phyloP scores from a whole-genome alignment of 768 basidiomycete genomes.

The Pleurotus citrinopileatus region DNA sequence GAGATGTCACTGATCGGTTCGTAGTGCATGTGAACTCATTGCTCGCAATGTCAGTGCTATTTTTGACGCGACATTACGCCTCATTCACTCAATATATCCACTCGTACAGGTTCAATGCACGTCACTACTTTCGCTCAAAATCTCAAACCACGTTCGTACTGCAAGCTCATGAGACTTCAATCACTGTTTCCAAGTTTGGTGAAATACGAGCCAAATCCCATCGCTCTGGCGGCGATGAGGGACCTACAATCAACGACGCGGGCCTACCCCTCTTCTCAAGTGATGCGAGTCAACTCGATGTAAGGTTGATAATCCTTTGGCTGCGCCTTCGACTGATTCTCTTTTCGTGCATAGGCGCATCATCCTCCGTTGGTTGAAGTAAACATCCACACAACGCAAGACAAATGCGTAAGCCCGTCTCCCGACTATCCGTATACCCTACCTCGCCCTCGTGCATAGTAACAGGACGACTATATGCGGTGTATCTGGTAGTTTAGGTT shows the following conservation, averaged over 20 bases:
- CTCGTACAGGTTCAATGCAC: slow-evolving; percentile 2
- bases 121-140: neutral
- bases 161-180: slow-evolving; percentile 4
- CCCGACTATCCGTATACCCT: neutral
- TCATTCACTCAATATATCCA: neutral
- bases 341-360: neutral
- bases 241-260: neutral
- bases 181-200: neutral
- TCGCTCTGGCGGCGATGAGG: neutral
- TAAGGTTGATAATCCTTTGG: neutral
- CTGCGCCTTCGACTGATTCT: neutral
- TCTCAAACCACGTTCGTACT: neutral
- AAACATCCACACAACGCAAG: neutral
- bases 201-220: neutral
- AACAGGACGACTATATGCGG: too few relatives aligned
- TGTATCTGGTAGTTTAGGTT: too few relatives aligned
- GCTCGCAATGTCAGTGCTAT: slow-evolving; percentile 1
- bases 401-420: neutral
- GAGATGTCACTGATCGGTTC: too few relatives aligned
- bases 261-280: slow-evolving; percentile 1
- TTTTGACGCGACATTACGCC: neutral
- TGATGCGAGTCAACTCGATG: neutral
- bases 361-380: neutral
- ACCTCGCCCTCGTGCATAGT: neutral
- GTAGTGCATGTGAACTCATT: slow-evolving; percentile 6